phyloP scores from a whole-genome alignment of 257 asterid genomes.

The Striga asiatica region DNA sequence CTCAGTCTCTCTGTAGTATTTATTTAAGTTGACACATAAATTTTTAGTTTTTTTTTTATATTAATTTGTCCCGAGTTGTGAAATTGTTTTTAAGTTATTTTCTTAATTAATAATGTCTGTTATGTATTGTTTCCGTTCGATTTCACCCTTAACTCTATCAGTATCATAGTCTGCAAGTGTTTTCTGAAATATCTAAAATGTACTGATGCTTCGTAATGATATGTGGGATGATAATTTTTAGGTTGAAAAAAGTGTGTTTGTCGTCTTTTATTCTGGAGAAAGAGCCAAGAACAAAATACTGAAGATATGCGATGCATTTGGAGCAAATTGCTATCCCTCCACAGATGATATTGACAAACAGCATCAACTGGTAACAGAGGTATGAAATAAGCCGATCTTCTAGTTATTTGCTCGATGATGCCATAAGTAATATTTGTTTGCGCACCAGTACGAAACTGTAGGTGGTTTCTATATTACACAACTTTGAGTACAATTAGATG shows the following conservation, averaged over 20 bases:
- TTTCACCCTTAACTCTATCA: too few species aligned
- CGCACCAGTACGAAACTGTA: neutral
- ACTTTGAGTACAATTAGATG: neutral
- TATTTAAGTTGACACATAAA: too few species aligned
- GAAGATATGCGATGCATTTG: slow-evolving; percentile 86
- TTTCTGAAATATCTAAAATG: neutral
- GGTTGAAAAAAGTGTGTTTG: slow-evolving; percentile 55
- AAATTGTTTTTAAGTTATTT: too few species aligned
- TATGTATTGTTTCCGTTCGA: too few species aligned
- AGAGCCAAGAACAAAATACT: slow-evolving; percentile 45
- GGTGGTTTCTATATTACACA: neutral
- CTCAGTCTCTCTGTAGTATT: too few species aligned
- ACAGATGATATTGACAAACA: slow-evolving; percentile 71
- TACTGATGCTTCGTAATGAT: neutral
- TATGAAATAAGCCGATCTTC: slow-evolving; percentile 15
- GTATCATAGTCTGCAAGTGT: neutral
- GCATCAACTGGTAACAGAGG: slow-evolving; percentile 77
- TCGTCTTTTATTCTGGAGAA: slow-evolving; percentile 56
- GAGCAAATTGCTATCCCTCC: slow-evolving; percentile 86
- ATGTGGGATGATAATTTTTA: slow-evolving; percentile 11
- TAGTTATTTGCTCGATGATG: neutral
- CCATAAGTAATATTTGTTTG: neutral
- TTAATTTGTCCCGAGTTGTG: too few species aligned
- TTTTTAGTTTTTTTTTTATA: too few species aligned
- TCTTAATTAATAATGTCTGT: too few species aligned